Evolutionary conservation across 805 yeast species (phyloP).

Genomic region (Torulaspora indica): DNA sequence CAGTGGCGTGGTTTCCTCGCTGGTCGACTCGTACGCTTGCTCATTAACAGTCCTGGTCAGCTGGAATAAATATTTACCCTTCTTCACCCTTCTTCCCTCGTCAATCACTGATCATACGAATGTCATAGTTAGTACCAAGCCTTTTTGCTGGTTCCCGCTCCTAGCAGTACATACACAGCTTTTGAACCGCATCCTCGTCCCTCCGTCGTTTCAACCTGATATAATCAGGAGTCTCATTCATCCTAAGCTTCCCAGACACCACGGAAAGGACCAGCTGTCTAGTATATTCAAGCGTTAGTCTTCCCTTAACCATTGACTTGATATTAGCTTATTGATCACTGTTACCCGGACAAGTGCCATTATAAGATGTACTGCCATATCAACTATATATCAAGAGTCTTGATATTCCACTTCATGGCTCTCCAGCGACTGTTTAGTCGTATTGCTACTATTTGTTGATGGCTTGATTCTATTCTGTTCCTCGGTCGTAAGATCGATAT

Average conservation of each 20-base stretch:
- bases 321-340: too few relatives aligned
- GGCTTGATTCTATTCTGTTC: not conserved
- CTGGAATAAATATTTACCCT: conserved; percentile 40
- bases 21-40: conserved; percentile 25
- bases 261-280: not conserved
- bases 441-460: too few relatives aligned
- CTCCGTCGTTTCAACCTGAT: conserved; percentile 84
- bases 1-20: conserved; percentile 29
- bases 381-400: too few relatives aligned
- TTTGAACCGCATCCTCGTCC: conserved; percentile 83
- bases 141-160: not conserved
- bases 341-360: too few relatives aligned
- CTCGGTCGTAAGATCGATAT: not conserved
- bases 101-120: conserved; percentile 28
- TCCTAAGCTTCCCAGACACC: not conserved
- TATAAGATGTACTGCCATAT: too few relatives aligned
- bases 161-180: conserved; percentile 44
- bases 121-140: conserved; percentile 2
- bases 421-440: too few relatives aligned
- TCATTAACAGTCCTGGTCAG: conserved; percentile 46
- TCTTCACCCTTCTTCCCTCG: conserved; percentile 34
- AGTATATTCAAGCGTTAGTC: not conserved
- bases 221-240: conserved; percentile 46
- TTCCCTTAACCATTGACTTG: not conserved
- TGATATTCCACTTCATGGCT: too few relatives aligned